Evolutionary conservation across 257 asterid genomes (phyloP), one percentile per base, ranked within the genome.

Genomic region (Lithospermum erythrorhizon): DNA sequence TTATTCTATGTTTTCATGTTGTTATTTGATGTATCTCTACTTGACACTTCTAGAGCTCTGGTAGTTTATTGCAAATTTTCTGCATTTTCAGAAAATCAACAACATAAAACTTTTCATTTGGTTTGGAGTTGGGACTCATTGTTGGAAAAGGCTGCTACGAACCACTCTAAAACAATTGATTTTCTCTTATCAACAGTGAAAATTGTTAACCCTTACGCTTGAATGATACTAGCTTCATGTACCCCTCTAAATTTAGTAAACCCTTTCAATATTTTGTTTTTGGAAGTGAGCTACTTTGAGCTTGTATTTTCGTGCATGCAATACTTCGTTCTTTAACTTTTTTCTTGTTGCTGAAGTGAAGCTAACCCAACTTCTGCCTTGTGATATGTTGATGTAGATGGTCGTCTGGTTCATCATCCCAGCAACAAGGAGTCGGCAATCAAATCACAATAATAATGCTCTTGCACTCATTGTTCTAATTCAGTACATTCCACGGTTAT

Each of bases 321-420:
- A 9, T 35, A 13, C 7, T 35, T 35, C 9, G 11, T 35, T 9
- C 47, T 35, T 27, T 27, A 27, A n/a, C 4, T 9, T 52, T 18
- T 52, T 18, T 4, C 56, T 52, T 52, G 20, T 52, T 18, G 13
- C 56, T 52, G 24, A 17, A 19, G 9, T 52, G 11, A 18, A 3
- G n/a, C n/a, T 4, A 4, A 8, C 9, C 8, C 9, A 5, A 9
- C 9, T n/a, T 21, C 21, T 56, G 2, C 4, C 35, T 56, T 56
- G 19, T 16, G 2, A 22, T n/a, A 56, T 30, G 53, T 61, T 70
- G 62, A 51, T 71, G 75, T 88, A 87, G 96, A 82, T 87, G 49
- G 88, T 83, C 60, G 80, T 87, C 67, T 91, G 96, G 96, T 85
- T 85, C 83, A 83, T 87, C 73, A 87, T 91, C 73, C 96, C 96